Evolutionary conservation across 2,329 filamentous ascomycete species (phyloP), one percentile per base, ranked within the genome.

Genomic region (Thyridium curvatum): DNA sequence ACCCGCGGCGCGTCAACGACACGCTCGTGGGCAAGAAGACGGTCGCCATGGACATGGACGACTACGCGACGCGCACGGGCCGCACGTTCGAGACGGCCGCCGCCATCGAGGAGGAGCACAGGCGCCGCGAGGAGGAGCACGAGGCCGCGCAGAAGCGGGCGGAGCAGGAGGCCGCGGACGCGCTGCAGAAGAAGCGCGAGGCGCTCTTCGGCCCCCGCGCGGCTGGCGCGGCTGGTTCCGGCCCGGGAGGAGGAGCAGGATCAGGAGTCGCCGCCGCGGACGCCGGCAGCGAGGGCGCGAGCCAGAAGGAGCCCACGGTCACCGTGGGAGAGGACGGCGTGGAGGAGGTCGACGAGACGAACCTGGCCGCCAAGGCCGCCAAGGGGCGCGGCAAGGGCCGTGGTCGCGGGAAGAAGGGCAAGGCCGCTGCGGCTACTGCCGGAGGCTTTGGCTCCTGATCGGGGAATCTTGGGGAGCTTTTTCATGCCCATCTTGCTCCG

Each of bases 21-120:
- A 78, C 78, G 5, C 66, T 93, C 40, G 74, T 73, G 29, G 77
- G 77, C 40, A 66, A 73, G 48, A 75, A 79, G 61, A 69, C 69
- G 21, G 65, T 71, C 32, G 62, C 60, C 51, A 79, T 83, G 46
- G 70, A 80, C 52, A 61, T 82, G 18, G 74, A 79, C 28, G 74
- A 78, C 56, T 82, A 79, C 62, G 69, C 74, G 52, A 61, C 64
- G n/a, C 61, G 68, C 35, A 72, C 73, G 0, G 71, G 69, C 18
- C 54, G 64, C 37, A 69, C 74, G 55, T 75, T 77, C 48, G 71
- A 74, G 50, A 64, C 69, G 32, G 69, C 78, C 15, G 74, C 71
- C 52, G 65, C 61, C 35, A 75, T 80, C 46, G 64, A 74, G 48
- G 74, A 69, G 9, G 77, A 80, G 55, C 70, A 65, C 36, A 58